These are phyloP conservation scores for Oryza coarctata DNA, from an alignment of 176 grass and related monocot genomes.

Conservation along the genomic window DNA sequence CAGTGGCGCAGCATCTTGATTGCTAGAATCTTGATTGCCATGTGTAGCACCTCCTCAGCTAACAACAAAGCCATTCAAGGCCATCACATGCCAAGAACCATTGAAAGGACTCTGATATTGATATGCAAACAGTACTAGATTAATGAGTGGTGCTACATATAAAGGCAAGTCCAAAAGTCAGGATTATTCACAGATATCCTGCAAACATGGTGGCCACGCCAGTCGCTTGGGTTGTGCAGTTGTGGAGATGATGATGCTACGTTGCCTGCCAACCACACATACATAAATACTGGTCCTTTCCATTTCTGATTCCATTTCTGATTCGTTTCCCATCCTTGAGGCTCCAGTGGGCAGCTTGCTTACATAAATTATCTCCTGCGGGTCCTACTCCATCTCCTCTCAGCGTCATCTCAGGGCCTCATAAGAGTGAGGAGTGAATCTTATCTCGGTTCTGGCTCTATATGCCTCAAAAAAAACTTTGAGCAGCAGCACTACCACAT, in stretches of 20 bases:
- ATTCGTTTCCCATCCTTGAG: conserved; percentile 16
- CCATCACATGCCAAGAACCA: neutral
- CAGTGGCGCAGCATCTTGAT: neutral
- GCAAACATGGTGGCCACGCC: neutral
- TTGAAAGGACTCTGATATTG: neutral
- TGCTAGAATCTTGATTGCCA: conserved; percentile 1
- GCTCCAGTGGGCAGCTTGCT: neutral
- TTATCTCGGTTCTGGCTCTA: neutral
- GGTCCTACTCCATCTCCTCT: conserved; percentile 15
- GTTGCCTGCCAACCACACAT: conserved; percentile 19
- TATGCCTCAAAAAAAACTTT: neutral
- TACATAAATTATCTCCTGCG: neutral
- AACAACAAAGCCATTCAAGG: neutral
- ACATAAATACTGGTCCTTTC: neutral
- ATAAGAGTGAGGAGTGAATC: neutral
- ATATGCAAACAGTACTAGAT: neutral
- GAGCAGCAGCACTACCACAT: neutral
- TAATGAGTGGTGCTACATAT: neutral
- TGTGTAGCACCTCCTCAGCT: neutral
- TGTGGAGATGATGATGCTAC: conserved; percentile 25
- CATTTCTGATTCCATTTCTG: conserved; percentile 4
- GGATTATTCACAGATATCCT: neutral
- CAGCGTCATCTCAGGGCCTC: neutral
- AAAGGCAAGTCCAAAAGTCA: neutral
- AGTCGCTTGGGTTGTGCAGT: neutral